Conservation (phyloP, 2,329 filamentous ascomycete species). For the Zymoseptoria pseudotritici region DNA sequence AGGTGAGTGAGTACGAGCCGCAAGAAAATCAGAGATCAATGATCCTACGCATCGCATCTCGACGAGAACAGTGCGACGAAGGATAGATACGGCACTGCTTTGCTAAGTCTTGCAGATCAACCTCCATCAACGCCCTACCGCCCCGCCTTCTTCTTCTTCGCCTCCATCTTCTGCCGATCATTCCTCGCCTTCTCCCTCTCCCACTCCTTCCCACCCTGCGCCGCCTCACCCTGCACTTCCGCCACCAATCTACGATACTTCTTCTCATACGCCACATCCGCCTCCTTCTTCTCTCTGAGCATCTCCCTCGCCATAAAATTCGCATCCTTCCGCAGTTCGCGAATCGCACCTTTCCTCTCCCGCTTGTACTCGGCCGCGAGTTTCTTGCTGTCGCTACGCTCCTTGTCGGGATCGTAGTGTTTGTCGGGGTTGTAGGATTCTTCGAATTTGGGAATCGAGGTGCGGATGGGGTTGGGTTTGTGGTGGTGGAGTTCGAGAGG, state of each 20-base stretch:
- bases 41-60: no score
- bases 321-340: slow-evolving; percentile 90
- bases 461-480: slow-evolving; percentile 78
- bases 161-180: slow-evolving; percentile 15
- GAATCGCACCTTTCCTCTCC: slow-evolving; percentile 88
- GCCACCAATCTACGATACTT: slow-evolving; percentile 89
- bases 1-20: not conserved
- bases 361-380: slow-evolving; percentile 87
- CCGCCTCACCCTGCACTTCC: slow-evolving; percentile 63
- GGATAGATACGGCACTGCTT: no score
- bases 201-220: not conserved
- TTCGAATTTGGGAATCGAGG: slow-evolving; percentile 88
- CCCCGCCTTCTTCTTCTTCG: slow-evolving; percentile 13
- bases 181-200: slow-evolving; percentile 5
- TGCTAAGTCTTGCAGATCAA: no score
- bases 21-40: no score
- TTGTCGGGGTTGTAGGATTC: slow-evolving; percentile 88
- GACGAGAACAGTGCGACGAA: no score
- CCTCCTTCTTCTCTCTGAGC: slow-evolving; percentile 84
- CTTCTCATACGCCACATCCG: slow-evolving; percentile 88
- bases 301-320: slow-evolving; percentile 89
- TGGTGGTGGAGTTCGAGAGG: slow-evolving; percentile 87
- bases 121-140: not conserved
- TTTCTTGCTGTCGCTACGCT: slow-evolving; percentile 77
- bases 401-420: slow-evolving; percentile 93